Evolutionary conservation across 164 flowering plant species (phyloP).

Genomic region (Annona cherimola): DNA sequence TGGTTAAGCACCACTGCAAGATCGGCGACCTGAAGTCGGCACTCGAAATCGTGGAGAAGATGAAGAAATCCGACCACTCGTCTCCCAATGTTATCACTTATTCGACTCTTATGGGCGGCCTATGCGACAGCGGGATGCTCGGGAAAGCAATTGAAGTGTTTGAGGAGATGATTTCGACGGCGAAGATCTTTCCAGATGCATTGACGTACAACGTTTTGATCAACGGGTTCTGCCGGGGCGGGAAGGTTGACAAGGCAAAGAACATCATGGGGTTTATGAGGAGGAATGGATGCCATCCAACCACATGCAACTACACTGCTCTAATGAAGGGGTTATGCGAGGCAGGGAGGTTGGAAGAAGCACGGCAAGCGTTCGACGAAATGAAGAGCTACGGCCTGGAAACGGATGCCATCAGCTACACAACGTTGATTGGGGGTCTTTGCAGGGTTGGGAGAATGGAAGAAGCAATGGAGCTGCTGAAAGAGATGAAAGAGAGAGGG

Average conservation of each 20-base stretch:
- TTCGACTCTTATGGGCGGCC: slow-evolving; percentile 77
- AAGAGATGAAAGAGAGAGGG: slow-evolving; percentile 58
- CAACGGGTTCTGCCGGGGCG: slow-evolving; percentile 67
- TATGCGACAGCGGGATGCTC: slow-evolving; percentile 49
- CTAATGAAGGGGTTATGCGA: slow-evolving; percentile 77
- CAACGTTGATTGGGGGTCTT: slow-evolving; percentile 52
- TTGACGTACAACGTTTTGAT: slow-evolving; percentile 72
- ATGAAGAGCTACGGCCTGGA: slow-evolving; percentile 54
- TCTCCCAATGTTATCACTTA: slow-evolving; percentile 77
- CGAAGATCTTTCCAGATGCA: slow-evolving; percentile 65
- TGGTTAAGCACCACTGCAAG: slow-evolving; percentile 79
- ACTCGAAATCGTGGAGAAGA: slow-evolving; percentile 63
- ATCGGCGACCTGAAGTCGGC: slow-evolving; percentile 61
- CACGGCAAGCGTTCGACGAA: slow-evolving; percentile 48
- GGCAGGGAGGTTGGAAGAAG: slow-evolving; percentile 64
- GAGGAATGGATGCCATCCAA: slow-evolving; percentile 71
- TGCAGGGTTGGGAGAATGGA: slow-evolving; percentile 50
- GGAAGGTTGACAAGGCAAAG: slow-evolving; percentile 65
- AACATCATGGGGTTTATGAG: slow-evolving; percentile 73
- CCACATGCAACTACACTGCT: slow-evolving; percentile 59
- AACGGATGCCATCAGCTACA: slow-evolving; percentile 63
- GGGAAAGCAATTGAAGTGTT: slow-evolving; percentile 75
- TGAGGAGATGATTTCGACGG: slow-evolving; percentile 80
- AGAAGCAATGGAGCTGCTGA: slow-evolving; percentile 56
- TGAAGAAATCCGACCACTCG: slow-evolving; percentile 48